Base-by-base conservation (phyloP, 2,329 filamentous ascomycete genomes). In the Talaromyces albobiverticillius region DNA sequence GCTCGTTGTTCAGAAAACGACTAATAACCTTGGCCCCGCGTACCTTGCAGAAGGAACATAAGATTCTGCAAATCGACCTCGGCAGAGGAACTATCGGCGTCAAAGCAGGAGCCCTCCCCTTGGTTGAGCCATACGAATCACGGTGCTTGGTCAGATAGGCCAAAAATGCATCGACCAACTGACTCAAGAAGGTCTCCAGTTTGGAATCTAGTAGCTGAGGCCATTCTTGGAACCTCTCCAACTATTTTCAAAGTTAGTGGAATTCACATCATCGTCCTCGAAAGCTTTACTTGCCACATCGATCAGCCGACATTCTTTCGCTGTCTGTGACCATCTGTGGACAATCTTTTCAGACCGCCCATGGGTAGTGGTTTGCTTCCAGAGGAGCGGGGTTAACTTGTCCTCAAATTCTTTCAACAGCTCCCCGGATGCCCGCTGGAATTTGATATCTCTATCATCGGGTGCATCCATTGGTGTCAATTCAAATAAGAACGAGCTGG, bases 41-140 rank as follows among this genome's bases (percentile, higher is more conserved):
- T 48, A 97, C 87, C 73, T 99, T 99, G 79, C 91, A 96, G 57
- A 99, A 87, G 0, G 87, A 87, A 68, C 97, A 97, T 32, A 99
- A 71, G 2, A 97, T 78, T 58, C 82, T 83, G 68, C 87, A 90
- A 53, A 95, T 85, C 4, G 90, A 91, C 57, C 82, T 79, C 22
- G 86, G 81, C 0, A 90, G 72, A 1, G 85, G 80, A 45, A 65
- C 71, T 18, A 63, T 58, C 22, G 52, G 76, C 66, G 54, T 71
- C 67, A 53, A 61, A 64, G 67, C 61, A 57, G 68, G 70, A 63
- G 41, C 73, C 3, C 47, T 70, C 62, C 34, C 65, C 45, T 64
- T 49, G 23, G 61, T 64, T 40, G 69, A 62, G 54, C 64, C 59
- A 71, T 80, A 64, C 65, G 73, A 56, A 36, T 67, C 68, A 68